phyloP scores from a whole-genome alignment of 73 alveolate species.

The Tetrahymena thermophila region DNA sequence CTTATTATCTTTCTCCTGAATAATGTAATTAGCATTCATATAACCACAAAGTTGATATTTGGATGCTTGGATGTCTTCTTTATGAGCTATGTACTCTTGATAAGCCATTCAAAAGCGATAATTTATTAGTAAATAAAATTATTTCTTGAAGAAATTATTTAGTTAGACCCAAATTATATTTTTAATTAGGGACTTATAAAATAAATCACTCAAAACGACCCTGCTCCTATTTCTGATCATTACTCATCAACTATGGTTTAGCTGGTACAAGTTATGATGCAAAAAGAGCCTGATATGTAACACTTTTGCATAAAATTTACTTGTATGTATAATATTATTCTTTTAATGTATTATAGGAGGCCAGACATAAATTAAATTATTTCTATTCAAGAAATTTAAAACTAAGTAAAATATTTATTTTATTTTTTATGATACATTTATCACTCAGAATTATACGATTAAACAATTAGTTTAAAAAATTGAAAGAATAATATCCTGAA shows the following conservation, averaged over 20 bases:
- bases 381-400: background rate
- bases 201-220: background rate
- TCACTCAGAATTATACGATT: background rate
- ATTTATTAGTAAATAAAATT: conserved; percentile 4
- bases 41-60: conserved; percentile 48
- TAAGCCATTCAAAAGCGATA: conserved; percentile 33
- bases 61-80: conserved; percentile 54
- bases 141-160: background rate
- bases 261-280: background rate
- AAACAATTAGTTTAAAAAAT: background rate
- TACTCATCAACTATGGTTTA: background rate
- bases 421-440: background rate
- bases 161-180: background rate
- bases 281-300: background rate
- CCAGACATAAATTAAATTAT: background rate
- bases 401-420: background rate
- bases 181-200: background rate
- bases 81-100: conserved; percentile 35
- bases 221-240: background rate
- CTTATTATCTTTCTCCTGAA: conserved; percentile 59
- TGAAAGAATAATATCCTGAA: background rate
- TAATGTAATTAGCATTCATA: conserved; percentile 36
- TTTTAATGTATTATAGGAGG: background rate
- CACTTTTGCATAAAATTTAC: background rate
- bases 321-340: background rate